Evolutionary conservation across 2,329 filamentous ascomycete genomes (phyloP).

Genomic region (Colletotrichum euphorbiae): DNA sequence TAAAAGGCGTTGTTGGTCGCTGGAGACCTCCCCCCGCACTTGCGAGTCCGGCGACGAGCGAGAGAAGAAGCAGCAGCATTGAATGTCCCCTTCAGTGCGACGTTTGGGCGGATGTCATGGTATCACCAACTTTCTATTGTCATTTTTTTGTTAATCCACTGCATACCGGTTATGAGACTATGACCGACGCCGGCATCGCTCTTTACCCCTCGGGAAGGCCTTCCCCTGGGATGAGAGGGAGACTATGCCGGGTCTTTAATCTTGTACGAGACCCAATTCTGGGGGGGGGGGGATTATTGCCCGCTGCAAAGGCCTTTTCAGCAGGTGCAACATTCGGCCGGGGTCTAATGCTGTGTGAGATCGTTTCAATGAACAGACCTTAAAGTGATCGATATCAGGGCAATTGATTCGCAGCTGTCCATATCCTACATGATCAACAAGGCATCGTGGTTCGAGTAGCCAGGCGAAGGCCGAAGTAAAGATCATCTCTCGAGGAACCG

Average conservation of each 20-base stretch:
- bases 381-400: too few species aligned
- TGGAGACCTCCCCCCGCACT: background rate
- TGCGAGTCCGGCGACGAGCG: background rate
- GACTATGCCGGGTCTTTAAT: slow-evolving; percentile 2
- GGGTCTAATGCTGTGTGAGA: too few species aligned
- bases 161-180: slow-evolving; percentile 19
- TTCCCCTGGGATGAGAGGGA: background rate
- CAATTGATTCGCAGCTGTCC: too few species aligned
- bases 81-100: background rate
- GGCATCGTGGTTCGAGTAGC: too few species aligned
- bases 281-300: background rate
- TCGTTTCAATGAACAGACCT: too few species aligned
- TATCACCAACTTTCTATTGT: background rate
- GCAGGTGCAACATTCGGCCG: too few species aligned
- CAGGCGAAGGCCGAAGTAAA: too few species aligned
- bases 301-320: background rate
- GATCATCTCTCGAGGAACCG: background rate
- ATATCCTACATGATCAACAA: too few species aligned
- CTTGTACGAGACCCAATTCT: background rate
- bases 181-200: background rate
- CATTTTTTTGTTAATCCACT: background rate
- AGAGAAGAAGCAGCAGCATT: background rate
- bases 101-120: background rate
- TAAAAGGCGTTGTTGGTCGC: slow-evolving; percentile 2
- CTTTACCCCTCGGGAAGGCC: background rate